A percentile compares a stretch with the other conserved stretches of the same genome.
These are phyloP conservation scores for Madurella mycetomatis DNA, from an alignment of 2,329 filamentous ascomycete genomes.

Conservation along the genomic window DNA sequence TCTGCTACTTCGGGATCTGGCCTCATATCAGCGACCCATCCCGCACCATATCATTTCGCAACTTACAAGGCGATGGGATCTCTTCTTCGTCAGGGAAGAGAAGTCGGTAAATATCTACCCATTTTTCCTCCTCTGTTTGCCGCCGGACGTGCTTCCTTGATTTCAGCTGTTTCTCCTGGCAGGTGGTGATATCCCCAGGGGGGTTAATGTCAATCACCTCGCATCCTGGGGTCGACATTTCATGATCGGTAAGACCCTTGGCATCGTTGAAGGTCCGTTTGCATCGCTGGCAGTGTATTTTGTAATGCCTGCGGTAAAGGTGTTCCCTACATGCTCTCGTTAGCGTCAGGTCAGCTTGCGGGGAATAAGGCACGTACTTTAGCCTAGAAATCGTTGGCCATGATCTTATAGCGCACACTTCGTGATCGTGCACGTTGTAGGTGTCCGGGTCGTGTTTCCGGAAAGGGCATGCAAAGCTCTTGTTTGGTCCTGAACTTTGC, in stretches of 20 bases:
- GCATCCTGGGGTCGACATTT: constrained; percentile 19
- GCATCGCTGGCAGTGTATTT: constrained; percentile 24
- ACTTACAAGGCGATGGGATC: constrained; percentile 27
- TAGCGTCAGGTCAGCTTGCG: not conserved
- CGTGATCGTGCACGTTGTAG: constrained; percentile 23
- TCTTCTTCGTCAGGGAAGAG: constrained; percentile 22
- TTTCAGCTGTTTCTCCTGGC: constrained; percentile 24
- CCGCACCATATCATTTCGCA: not conserved
- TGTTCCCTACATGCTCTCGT: constrained; percentile 20
- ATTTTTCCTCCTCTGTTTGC: constrained; percentile 25
- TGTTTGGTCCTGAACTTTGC: constrained; percentile 3
- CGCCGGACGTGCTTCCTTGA: constrained; percentile 20
- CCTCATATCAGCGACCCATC: constrained; percentile 15
- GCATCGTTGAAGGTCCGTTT: constrained; percentile 20
- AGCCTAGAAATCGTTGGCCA: constrained; percentile 24
- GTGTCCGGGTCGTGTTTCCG: constrained; percentile 23
- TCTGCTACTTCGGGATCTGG: constrained; percentile 23
- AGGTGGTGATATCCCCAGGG: constrained; percentile 21
- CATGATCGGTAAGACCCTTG: constrained; percentile 18
- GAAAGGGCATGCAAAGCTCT: constrained; percentile 24
- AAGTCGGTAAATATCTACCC: constrained; percentile 24
- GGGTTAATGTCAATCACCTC: constrained; percentile 9
- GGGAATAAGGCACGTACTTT: constrained; percentile 22
- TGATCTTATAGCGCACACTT: constrained; percentile 20
- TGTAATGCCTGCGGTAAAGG: constrained; percentile 25